These are phyloP conservation scores for Pythium apleroticum DNA, from an alignment of 352 stramenopile genomes.

Conservation along the genomic window DNA sequence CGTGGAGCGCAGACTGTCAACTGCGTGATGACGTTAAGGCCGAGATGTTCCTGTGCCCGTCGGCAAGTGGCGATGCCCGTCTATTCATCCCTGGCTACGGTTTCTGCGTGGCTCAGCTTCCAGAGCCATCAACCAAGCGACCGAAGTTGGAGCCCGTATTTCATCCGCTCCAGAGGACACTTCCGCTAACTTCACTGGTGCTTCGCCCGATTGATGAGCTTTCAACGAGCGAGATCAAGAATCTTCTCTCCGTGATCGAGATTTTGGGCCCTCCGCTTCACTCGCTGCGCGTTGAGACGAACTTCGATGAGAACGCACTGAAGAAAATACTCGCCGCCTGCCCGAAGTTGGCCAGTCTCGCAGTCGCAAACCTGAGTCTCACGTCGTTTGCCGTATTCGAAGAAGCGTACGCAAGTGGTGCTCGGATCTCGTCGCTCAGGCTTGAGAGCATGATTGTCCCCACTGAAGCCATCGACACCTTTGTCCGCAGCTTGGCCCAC, in stretches of 20 bases:
- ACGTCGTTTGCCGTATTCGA: not conserved
- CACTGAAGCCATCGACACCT: not conserved
- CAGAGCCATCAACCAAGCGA: not conserved
- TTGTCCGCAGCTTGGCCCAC: not conserved
- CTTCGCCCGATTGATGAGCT: not conserved
- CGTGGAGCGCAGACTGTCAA: not conserved
- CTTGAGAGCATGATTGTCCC: not conserved
- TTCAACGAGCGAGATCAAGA: not conserved
- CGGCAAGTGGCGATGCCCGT: not conserved
- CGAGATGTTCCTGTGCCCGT: not conserved
- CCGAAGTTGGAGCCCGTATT: not conserved
- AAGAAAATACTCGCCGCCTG: not conserved
- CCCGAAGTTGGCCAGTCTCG: not conserved
- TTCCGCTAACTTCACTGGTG: not conserved
- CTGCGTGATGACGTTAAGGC: not conserved
- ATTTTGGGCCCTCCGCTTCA: not conserved
- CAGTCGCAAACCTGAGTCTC: not conserved
- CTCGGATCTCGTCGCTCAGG: not conserved
- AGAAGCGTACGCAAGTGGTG: not conserved
- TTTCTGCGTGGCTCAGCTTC: not conserved
- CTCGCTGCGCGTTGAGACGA: not conserved
- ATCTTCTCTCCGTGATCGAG: not conserved
- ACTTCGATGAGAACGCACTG: not conserved
- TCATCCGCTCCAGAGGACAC: not conserved
- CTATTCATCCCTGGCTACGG: not conserved